Conservation (phyloP, 495 filamentous ascomycete genomes). For the Lophiostoma macrostomum region DNA sequence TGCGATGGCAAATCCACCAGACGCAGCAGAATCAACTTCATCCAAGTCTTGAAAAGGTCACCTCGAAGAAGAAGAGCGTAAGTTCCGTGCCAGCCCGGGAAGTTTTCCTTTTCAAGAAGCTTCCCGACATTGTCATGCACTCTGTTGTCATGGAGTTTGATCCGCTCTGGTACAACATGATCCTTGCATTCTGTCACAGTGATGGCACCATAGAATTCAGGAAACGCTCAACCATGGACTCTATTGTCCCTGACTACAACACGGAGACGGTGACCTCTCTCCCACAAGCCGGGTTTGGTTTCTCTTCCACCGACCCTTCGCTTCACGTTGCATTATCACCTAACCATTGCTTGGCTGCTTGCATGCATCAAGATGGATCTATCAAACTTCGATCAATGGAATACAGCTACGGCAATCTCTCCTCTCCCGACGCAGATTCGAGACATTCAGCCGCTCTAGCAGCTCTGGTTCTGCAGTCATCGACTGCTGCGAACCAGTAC, state of each 20-base stretch:
- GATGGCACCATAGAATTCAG: slow-evolving; percentile 78
- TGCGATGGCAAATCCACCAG: slow-evolving; percentile 70
- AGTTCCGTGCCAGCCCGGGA: slow-evolving; percentile 36
- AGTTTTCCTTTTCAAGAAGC: slow-evolving; percentile 58
- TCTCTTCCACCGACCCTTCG: slow-evolving; percentile 51
- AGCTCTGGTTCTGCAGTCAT: slow-evolving; percentile 59
- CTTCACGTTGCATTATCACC: slow-evolving; percentile 63
- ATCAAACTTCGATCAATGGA: slow-evolving; percentile 63
- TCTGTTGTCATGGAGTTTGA: slow-evolving; percentile 68
- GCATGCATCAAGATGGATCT: slow-evolving; percentile 62
- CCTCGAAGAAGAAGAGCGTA: slow-evolving; percentile 57
- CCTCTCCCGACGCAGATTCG: slow-evolving; percentile 22
- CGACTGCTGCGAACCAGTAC: slow-evolving; percentile 53
- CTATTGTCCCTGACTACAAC: slow-evolving; percentile 61
- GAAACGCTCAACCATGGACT: slow-evolving; percentile 64
- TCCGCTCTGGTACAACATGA: slow-evolving; percentile 61
- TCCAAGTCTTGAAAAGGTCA: slow-evolving; percentile 69
- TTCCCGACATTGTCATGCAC: slow-evolving; percentile 61
- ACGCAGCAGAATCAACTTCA: slow-evolving; percentile 59
- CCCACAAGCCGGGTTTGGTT: slow-evolving; percentile 71
- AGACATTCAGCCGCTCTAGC: slow-evolving; percentile 47
- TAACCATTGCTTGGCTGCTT: slow-evolving; percentile 64
- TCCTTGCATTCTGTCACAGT: slow-evolving; percentile 65
- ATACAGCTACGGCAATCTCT: slow-evolving; percentile 38
- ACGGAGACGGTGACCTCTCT: slow-evolving; percentile 62